These are phyloP conservation scores for Mortierella sp. DNA, from an alignment of 371 early-diverging fungal genomes.

Conservation along the genomic window DNA sequence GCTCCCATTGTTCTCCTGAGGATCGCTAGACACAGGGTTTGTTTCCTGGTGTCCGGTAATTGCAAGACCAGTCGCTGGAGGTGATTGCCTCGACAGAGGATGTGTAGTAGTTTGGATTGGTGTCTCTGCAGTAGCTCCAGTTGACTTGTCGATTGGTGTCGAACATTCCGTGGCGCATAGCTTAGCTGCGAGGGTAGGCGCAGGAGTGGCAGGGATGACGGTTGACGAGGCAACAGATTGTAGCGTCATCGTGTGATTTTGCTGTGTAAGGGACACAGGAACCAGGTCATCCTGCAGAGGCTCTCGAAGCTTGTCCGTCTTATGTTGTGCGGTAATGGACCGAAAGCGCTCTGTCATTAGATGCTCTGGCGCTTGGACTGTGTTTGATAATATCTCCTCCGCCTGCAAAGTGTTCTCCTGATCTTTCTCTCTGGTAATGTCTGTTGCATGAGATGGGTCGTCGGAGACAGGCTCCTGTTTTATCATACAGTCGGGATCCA, in stretches of 20 bases:
- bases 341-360: too few species aligned
- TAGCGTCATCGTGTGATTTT: neutral
- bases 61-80: neutral
- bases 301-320: neutral
- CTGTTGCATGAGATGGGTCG: neutral
- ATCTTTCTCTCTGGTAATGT: neutral
- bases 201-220: neutral
- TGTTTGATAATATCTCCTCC: neutral
- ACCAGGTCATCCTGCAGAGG: neutral
- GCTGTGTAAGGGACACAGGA: neutral
- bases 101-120: neutral
- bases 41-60: neutral
- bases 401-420: neutral
- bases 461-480: neutral
- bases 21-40: neutral
- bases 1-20: neutral
- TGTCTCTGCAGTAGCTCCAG: neutral
- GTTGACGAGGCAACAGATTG: neutral
- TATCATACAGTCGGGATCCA: neutral
- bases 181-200: too few species aligned
- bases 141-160: neutral
- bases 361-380: neutral
- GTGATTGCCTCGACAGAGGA: neutral
- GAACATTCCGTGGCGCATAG: neutral
- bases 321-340: neutral